phyloP scores from a whole-genome alignment of 2,329 filamentous ascomycete genomes.

The Verticillium nonalfalfae region DNA sequence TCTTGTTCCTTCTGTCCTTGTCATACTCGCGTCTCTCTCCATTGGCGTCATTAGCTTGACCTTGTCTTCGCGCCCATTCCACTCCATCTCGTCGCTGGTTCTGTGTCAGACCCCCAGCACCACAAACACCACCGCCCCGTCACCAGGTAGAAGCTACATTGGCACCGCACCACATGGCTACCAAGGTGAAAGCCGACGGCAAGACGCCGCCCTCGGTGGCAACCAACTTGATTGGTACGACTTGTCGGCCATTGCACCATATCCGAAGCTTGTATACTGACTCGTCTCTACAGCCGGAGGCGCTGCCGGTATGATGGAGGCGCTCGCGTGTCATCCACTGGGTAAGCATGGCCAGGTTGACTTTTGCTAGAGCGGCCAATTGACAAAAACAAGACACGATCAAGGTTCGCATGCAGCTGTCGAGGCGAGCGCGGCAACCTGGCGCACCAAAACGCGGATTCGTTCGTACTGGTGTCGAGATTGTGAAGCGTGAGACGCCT shows the following conservation, averaged over 20 bases:
- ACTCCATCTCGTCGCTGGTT: background rate
- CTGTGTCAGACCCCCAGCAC: background rate
- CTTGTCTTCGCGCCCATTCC: background rate
- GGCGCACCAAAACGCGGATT: conserved; percentile 87
- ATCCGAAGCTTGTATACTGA: background rate
- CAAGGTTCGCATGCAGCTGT: conserved; percentile 99
- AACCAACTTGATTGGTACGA: conserved; percentile 82
- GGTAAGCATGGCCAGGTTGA: conserved; percentile 44
- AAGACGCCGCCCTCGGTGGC: conserved; percentile 80
- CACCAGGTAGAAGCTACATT: background rate
- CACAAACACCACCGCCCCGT: background rate
- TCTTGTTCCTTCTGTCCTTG: conserved; percentile 1
- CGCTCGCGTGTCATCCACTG: conserved; percentile 88
- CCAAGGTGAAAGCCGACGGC: conserved; percentile 39
- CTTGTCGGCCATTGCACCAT: background rate
- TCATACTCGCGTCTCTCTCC: background rate
- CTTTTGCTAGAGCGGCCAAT: conserved; percentile 3
- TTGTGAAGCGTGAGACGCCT: conserved; percentile 83
- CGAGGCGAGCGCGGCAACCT: conserved; percentile 72
- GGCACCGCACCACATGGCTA: conserved; percentile 25
- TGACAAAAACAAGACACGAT: conserved; percentile 64
- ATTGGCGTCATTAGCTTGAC: background rate
- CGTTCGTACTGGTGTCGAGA: conserved; percentile 76
- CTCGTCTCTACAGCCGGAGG: conserved; percentile 65
- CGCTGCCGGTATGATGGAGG: conserved; percentile 99